Evolutionary conservation across 1,284 basidiomycete genomes (phyloP), one percentile per base, ranked within the genome.

Genomic region (Kwoniella shivajii): DNA sequence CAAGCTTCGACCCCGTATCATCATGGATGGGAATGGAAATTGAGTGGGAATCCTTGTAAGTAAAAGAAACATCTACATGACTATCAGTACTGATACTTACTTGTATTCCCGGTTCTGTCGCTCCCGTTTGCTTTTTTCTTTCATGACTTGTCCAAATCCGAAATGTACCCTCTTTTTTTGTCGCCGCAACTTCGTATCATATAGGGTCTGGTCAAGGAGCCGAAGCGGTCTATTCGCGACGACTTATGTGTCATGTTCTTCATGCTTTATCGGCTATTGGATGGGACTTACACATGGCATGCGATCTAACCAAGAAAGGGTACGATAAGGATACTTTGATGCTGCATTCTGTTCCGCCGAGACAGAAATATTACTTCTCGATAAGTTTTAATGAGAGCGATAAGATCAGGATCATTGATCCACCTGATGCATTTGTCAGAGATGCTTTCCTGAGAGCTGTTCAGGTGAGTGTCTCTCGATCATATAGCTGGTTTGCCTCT

Each of bases 401-500:
- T 50, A 75, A 74, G 65, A 61, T 76, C 24, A 63, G 74, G n/a
- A 53, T 76, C 18, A 75, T 76, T 18, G 74, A 76, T 54, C 52
- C 66, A 33, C 73, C 74, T 2, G 61, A 66, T 46, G 60, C 57
- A 2, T 38, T 33, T 10, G 55, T 68, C 14, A 64, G 56, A 48
- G 37, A 63, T 24, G 67, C 68, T 4, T 74, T 76, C 38, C 53
- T 64, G 6, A 37, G 47, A 16, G 67, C 68, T 38, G 57, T 73
- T 4, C 39, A 51, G 16, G 73, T 76, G 57, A 63, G 71, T 64
- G 20, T 36, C 13, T 20, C 29, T n/a, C 27, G 10, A 31, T 26
- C 22, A 9, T 10, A 11, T 50, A 37, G 20, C 33, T 14, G 29
- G n/a, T 33, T 31, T 46, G 26, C 18, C 18, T 11, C 16, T 46